Base-by-base conservation (phyloP, 306 rosid species). In the Vigna reflexopilosa region DNA sequence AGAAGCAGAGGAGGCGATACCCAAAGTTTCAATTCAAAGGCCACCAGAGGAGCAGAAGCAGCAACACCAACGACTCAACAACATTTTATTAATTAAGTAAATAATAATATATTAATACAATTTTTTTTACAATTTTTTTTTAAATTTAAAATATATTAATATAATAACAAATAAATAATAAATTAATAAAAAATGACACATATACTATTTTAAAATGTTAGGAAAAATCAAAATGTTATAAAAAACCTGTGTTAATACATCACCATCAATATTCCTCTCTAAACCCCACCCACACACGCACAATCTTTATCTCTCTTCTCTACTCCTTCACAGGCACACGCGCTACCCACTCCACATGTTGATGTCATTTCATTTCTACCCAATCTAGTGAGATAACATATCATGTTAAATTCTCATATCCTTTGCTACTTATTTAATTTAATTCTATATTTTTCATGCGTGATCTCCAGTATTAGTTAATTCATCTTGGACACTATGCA, bases 231-330 rank as follows among this genome's bases (percentile, higher is more conserved):
- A 22, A 22, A 22, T 22, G 24, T 22, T 22, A 22, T 22, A 1
- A 22, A 22, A 22, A 22, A 22, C 24, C 24, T 22, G 24, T 22
- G 24, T 22, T 22, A 22, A 22, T 22, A 22, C 56, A 75, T 26
- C 28, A 61, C 50, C 45, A 78, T n/a, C 73, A 72, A 72, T 57
- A 76, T 76, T 72, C 55, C 82, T 54, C 28, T 74, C 67, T 64
- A 87, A 87, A 82, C 83, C 89, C 96, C 87, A 85, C 85, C 91
- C 91, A 76, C 93, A 61, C 73, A 66, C 64, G 56, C 64, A 63
- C 81, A 78, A 66, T 70, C 47, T 40, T 73, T 77, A 51, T 66
- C 13, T 42, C 11, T 40, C 45, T 40, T 42, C 47, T 42, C 71
- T 40, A 62, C 12, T 15, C 67, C 14, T 15, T 32, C 6, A 62